These are phyloP conservation scores for Nicotiana knightiana DNA, from an alignment of 257 asterid species.

Conservation along the genomic window DNA sequence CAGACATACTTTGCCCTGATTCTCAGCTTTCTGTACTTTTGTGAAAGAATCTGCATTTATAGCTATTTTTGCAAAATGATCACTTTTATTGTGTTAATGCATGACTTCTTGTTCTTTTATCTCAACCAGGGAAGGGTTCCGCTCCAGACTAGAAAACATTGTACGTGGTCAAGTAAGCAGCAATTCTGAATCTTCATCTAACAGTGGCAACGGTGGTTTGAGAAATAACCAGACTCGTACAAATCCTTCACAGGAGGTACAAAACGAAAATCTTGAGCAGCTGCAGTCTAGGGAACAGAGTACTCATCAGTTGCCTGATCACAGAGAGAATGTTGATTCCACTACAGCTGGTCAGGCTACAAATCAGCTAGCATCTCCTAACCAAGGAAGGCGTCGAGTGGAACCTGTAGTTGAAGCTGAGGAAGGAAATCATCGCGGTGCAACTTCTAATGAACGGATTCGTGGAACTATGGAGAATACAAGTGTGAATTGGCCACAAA, in stretches of 20 bases:
- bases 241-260: conserved; percentile 46
- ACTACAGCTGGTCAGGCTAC: conserved; percentile 29
- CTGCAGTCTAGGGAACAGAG: conserved; percentile 25
- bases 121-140: conserved; percentile 73
- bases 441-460: conserved; percentile 25
- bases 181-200: conserved; percentile 44
- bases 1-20: not conserved
- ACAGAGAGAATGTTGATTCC: conserved; percentile 27
- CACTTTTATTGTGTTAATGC: not conserved
- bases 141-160: conserved; percentile 68
- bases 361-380: conserved; percentile 29
- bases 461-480: conserved; percentile 27
- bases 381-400: conserved; percentile 40
- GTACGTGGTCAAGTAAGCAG: conserved; percentile 77
- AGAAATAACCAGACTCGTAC: conserved; percentile 40
- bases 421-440: conserved; percentile 33
- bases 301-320: conserved; percentile 35
- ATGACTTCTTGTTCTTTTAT: conserved; percentile 8
- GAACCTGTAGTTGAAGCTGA: conserved; percentile 38
- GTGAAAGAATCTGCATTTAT: not conserved
- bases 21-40: not conserved
- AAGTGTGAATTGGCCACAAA: conserved; percentile 42
- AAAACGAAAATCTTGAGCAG: conserved; percentile 36
- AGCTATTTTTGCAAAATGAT: not conserved
- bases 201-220: conserved; percentile 30